phyloP scores from a whole-genome alignment of 163 green algal genomes.

The Chlorella variabilis region DNA sequence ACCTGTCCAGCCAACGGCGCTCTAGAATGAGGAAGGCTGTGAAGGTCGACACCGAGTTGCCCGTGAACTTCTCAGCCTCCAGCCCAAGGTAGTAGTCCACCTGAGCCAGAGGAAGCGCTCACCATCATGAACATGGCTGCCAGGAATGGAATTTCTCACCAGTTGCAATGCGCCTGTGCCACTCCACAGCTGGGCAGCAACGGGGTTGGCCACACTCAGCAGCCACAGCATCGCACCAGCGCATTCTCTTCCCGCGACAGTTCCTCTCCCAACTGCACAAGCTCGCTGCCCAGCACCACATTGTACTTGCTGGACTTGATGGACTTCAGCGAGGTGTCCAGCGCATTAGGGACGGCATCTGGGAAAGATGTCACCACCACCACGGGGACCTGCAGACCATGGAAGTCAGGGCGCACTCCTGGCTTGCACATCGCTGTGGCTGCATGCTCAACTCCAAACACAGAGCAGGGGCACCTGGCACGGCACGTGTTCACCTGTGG shows the following conservation, averaged over 20 bases:
- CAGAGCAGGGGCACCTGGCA: too few relatives aligned
- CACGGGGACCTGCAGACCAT: slow-evolving; percentile 3
- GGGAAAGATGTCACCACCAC: slow-evolving; percentile 16
- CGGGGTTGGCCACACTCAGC: too few relatives aligned
- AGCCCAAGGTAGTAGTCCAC: not conserved
- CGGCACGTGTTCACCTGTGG: not conserved
- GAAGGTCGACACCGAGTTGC: slow-evolving; percentile 3
- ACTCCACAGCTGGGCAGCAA: too few relatives aligned
- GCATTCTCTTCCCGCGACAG: slow-evolving; percentile 18
- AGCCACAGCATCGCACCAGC: too few relatives aligned
- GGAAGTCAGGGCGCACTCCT: too few relatives aligned
- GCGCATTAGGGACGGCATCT: not conserved
- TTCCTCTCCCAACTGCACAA: not conserved
- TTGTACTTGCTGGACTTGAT: not conserved
- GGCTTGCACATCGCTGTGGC: not conserved
- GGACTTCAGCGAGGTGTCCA: not conserved
- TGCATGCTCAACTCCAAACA: too few relatives aligned
- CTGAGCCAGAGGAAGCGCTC: too few relatives aligned
- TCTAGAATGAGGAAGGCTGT: not conserved
- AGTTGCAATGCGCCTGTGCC: too few relatives aligned
- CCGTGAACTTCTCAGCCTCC: not conserved
- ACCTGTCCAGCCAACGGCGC: slow-evolving; percentile 3
- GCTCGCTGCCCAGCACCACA: slow-evolving; percentile 9
- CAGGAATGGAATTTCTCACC: too few relatives aligned
- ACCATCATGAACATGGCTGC: too few relatives aligned